Conservation (phyloP, 2,329 filamentous ascomycete species). For the Neurospora crassa region DNA sequence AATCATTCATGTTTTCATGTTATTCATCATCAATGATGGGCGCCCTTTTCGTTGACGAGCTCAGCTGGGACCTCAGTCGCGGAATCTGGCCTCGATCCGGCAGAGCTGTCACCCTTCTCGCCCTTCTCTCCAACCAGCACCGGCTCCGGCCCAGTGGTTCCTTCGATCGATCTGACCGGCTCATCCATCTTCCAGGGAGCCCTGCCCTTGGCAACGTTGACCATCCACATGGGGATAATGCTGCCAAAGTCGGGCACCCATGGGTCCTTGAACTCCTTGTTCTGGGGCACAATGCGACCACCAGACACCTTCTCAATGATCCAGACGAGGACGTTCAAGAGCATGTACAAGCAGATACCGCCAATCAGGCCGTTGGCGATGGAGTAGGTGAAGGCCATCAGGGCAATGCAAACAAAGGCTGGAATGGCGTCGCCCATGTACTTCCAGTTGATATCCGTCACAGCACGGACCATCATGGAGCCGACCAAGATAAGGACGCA, state of each 20-base stretch:
- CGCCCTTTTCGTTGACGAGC: slow-evolving; percentile 5
- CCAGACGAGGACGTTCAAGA: slow-evolving; percentile 65
- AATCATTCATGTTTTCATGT: neutral
- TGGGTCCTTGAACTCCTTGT: slow-evolving; percentile 66
- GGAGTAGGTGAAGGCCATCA: slow-evolving; percentile 87
- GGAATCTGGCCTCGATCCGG: slow-evolving; percentile 42
- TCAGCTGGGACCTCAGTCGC: slow-evolving; percentile 7
- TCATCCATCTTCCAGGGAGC: neutral
- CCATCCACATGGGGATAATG: slow-evolving; percentile 64
- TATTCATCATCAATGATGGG: neutral
- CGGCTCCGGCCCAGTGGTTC: neutral
- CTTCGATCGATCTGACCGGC: neutral
- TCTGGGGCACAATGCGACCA: slow-evolving; percentile 63
- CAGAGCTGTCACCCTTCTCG: slow-evolving; percentile 32
- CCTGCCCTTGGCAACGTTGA: slow-evolving; percentile 54
- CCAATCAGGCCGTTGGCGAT: slow-evolving; percentile 81
- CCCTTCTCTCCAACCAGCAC: neutral
- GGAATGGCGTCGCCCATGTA: slow-evolving; percentile 79
- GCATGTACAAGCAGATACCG: slow-evolving; percentile 66
- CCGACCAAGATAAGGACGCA: slow-evolving; percentile 82
- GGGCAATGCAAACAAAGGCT: slow-evolving; percentile 71
- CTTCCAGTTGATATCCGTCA: slow-evolving; percentile 78
- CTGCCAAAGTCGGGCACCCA: slow-evolving; percentile 77
- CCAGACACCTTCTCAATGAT: slow-evolving; percentile 54
- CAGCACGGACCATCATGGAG: slow-evolving; percentile 73